Evolutionary conservation across 441 rosid genomes (phyloP).

Genomic region (Aquilaria agallochum): DNA sequence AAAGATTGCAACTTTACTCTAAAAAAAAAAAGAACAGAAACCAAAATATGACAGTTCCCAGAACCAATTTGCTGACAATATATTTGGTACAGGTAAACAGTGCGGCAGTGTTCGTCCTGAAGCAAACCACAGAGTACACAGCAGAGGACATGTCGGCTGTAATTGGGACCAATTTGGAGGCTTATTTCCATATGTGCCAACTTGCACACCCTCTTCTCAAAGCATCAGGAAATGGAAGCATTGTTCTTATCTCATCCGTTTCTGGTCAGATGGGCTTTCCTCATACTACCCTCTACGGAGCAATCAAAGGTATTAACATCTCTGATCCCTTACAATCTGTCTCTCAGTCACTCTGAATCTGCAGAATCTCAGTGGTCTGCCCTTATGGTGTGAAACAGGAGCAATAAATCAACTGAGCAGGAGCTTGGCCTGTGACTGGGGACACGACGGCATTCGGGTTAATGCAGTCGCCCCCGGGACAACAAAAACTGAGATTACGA

Average conservation of each 20-base stretch:
- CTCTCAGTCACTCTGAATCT: too few relatives aligned
- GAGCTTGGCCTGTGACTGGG: conserved; percentile 41
- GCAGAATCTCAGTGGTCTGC: not conserved
- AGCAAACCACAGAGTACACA: conserved; percentile 17
- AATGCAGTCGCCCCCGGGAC: conserved; percentile 31
- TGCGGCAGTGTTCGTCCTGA: conserved; percentile 19
- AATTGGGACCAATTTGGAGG: conserved; percentile 27
- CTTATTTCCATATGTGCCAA: conserved; percentile 34
- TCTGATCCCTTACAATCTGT: not conserved
- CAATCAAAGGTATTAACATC: conserved; percentile 25
- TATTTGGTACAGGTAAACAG: conserved; percentile 26
- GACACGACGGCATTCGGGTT: conserved; percentile 25
- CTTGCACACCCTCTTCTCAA: conserved; percentile 27
- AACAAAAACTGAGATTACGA: not conserved
- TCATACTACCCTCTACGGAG: conserved; percentile 17
- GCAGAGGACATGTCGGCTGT: conserved; percentile 20
- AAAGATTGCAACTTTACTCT: not conserved
- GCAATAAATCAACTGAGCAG: conserved; percentile 29
- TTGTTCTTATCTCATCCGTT: conserved; percentile 31
- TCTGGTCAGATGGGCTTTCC: conserved; percentile 24
- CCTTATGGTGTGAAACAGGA: conserved; percentile 15
- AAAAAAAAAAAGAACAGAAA: not conserved
- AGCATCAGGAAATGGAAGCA: conserved; percentile 26
- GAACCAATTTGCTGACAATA: too few relatives aligned
- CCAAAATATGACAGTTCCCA: too few relatives aligned